Evolutionary conservation across 352 stramenopile species (phyloP).

Genomic region (Phytophthora sp.): DNA sequence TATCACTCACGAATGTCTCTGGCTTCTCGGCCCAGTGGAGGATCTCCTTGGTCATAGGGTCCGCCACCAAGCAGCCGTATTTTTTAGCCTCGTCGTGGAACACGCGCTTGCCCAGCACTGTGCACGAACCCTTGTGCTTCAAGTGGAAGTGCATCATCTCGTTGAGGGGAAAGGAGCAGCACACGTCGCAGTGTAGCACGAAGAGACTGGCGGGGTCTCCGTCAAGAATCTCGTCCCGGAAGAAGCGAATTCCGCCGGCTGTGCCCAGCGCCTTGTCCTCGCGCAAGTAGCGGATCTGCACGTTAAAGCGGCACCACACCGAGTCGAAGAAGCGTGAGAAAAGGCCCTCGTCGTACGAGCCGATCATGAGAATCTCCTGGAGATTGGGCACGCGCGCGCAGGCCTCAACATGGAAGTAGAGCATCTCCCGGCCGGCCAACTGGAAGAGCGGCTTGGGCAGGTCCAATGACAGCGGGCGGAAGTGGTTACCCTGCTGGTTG

Average conservation of each 20-base stretch:
- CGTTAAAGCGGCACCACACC: constrained; percentile 81
- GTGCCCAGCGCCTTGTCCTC: constrained; percentile 86
- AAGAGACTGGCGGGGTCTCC: constrained; percentile 76
- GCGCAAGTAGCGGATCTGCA: constrained; percentile 84
- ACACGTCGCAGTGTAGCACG: constrained; percentile 89
- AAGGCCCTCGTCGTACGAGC: constrained; percentile 88
- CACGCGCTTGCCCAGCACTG: constrained; percentile 86
- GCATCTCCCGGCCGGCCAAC: constrained; percentile 85
- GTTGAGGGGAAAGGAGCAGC: constrained; percentile 86
- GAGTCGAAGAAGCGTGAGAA: constrained; percentile 91
- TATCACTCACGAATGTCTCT: constrained; percentile 90
- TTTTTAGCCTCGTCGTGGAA: constrained; percentile 91
- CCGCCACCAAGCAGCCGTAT: constrained; percentile 86
- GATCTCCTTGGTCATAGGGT: constrained; percentile 81
- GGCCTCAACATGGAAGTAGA: constrained; percentile 90
- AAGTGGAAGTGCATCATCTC: constrained; percentile 92
- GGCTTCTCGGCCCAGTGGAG: constrained; percentile 91
- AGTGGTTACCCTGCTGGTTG: constrained; percentile 89
- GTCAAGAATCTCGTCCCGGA: constrained; percentile 85
- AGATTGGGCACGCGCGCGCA: constrained; percentile 84
- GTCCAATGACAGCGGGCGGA: constrained; percentile 86
- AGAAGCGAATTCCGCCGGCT: constrained; percentile 83
- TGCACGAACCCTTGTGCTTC: constrained; percentile 72
- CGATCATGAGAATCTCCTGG: constrained; percentile 90
- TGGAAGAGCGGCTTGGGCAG: constrained; percentile 89